These are phyloP conservation scores for Cladosporium oxysporum DNA, from an alignment of 2,329 filamentous ascomycete species.

Conservation along the genomic window DNA sequence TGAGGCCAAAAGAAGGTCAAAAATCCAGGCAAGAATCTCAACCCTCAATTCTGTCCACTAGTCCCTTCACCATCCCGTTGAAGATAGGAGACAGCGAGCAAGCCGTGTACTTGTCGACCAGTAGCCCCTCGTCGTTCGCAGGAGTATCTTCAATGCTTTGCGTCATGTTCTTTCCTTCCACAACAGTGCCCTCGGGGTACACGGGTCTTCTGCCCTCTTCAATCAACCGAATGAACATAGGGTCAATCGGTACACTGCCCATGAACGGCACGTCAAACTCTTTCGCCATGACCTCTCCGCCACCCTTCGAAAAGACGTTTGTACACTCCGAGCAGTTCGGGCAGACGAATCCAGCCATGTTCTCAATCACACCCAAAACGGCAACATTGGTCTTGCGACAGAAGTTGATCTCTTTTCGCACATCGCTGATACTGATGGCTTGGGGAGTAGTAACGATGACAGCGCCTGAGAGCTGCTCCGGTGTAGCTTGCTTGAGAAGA, in stretches of 20 bases:
- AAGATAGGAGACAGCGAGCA: constrained; percentile 74
- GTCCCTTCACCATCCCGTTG: constrained; percentile 54
- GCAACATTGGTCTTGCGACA: constrained; percentile 79
- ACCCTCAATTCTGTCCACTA: constrained; percentile 23
- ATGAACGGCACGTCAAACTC: constrained; percentile 84
- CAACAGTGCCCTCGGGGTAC: constrained; percentile 68
- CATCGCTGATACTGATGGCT: constrained; percentile 88
- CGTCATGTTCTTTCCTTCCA: constrained; percentile 56
- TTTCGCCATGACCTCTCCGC: constrained; percentile 82
- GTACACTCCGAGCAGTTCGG: constrained; percentile 77
- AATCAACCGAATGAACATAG: constrained; percentile 83
- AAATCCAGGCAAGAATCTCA: background rate
- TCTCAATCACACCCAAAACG: constrained; percentile 89
- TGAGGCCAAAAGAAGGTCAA: background rate
- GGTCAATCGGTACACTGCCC: constrained; percentile 87
- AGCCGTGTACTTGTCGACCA: constrained; percentile 71
- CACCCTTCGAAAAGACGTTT: constrained; percentile 89
- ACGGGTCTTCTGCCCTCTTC: constrained; percentile 69
- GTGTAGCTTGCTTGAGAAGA: constrained; percentile 41
- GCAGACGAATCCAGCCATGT: constrained; percentile 93
- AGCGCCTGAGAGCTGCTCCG: constrained; percentile 76
- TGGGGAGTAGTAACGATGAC: constrained; percentile 97
- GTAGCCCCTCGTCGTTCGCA: constrained; percentile 38
- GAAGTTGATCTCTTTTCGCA: constrained; percentile 93
- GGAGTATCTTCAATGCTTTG: constrained; percentile 29